Base-by-base conservation (phyloP, 352 stramenopile genomes). In the Phytophthora ohioensis region DNA sequence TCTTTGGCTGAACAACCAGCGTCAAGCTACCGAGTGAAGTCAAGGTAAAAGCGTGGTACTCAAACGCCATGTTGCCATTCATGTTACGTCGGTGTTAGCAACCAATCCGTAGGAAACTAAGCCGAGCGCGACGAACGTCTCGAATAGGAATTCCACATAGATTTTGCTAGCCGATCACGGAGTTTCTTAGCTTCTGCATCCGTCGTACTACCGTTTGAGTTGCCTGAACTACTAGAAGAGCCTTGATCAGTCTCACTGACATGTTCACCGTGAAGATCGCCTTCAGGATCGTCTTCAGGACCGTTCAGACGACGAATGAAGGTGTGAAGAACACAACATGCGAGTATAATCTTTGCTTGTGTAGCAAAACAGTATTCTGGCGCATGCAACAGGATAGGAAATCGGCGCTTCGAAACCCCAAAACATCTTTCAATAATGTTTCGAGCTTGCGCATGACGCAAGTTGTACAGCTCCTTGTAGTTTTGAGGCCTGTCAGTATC, bases 381-480 rank as follows among this genome's bases (percentile, higher is more conserved):
- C 3, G 58, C 8, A 0, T 5, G 38, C 46, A 17, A 27, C n/a
- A 69, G 36, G 2, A 69, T 45, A 10, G 52, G 52, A 31, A 72
- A 71, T 45, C 56, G 47, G 2, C 58, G 52, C 27, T 76, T 76
- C 32, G 66, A 51, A 15, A 69, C 57, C 3, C 58, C 62, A 49
- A 70, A 77, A 1, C 32, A 8, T 5, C 64, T 35, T 51, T 77
- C 64, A 36, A 73, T 69, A 6, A 68, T 35, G 31, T 73, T 73
- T 4, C 57, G 56, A 8, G 65, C 57, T 49, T 70, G 64, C 2
- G 64, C 58, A 34, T 77, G 64, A 12, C 58, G 41, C 17, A 70
- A 31, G 21, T 73, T 77, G 32, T 70, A 77, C 2, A 67, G 34
- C 3, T 77, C 48, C 35, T 73, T 73, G 34, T 68, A 62, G 38